A percentile compares a stretch with the other conserved stretches of the same genome.
Conservation (phyloP, 805 yeast species). For the Phaffomyces antillensis region DNA sequence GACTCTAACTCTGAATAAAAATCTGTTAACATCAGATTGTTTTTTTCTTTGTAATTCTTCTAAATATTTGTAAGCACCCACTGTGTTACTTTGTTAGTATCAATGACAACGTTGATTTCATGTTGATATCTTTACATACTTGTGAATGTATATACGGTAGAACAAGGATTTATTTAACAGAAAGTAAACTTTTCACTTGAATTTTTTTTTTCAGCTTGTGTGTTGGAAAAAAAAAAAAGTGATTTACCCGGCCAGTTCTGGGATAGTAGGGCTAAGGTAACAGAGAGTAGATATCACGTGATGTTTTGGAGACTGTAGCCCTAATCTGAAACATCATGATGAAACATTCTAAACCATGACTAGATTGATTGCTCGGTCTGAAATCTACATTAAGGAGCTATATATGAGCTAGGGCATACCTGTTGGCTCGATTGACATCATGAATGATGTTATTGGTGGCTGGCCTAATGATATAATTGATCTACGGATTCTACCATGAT, state of each 20-base stretch:
- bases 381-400: no score
- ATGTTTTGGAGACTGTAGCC: no score
- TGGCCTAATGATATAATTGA: no score
- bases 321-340: no score
- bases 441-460: no score
- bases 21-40: conserved; percentile 99
- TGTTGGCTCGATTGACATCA: no score
- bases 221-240: not conserved
- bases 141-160: conserved; percentile 7
- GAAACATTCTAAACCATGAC: no score
- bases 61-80: conserved; percentile 99
- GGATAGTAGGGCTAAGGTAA: no score
- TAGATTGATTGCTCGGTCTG: no score
- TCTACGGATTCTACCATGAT: no score
- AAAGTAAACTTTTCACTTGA: not conserved
- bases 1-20: conserved; percentile 99
- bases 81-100: conserved; percentile 25
- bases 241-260: not conserved
- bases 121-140: conserved; percentile 4
- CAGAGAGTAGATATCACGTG: no score
- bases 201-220: not conserved
- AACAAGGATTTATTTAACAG: not conserved
- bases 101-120: not conserved
- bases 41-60: conserved; percentile 99
- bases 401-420: no score